Percentiles rank a stretch among this genome's conserved stretches.
Evolutionary conservation across 495 filamentous ascomycete species (phyloP).

Genomic region (Annulohypoxylon nitens): DNA sequence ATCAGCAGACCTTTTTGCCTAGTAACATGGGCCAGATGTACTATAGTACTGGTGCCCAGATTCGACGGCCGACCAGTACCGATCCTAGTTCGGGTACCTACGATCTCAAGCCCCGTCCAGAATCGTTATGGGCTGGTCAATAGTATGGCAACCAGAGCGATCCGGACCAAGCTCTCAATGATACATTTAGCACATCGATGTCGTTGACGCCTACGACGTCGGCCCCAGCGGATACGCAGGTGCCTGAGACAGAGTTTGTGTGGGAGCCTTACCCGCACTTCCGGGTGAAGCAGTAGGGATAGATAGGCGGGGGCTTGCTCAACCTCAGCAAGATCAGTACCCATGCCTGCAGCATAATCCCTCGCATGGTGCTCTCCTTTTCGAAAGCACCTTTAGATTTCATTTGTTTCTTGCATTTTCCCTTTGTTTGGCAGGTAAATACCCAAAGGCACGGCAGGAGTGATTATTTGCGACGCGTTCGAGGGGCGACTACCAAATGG

Average conservation of each 20-base stretch:
- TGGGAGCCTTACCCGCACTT: neutral
- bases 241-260: neutral
- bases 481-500: conserved; percentile 43
- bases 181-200: neutral
- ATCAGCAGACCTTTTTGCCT: conserved; percentile 54
- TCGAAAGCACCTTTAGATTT: conserved; percentile 34
- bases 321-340: neutral
- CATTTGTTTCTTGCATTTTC: conserved; percentile 41
- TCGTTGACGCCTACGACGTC: neutral
- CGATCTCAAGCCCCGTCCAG: conserved; percentile 67
- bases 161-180: neutral
- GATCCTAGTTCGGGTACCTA: conserved; percentile 75
- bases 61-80: conserved; percentile 76
- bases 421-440: conserved; percentile 42
- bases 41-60: conserved; percentile 72
- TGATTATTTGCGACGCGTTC: conserved; percentile 36
- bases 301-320: neutral
- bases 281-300: neutral
- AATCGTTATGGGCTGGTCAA: conserved; percentile 51
- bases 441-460: conserved; percentile 44
- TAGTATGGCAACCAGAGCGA: conserved; percentile 41
- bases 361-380: neutral
- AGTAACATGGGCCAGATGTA: conserved; percentile 70
- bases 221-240: neutral
- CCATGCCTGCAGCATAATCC: neutral